phyloP scores from a whole-genome alignment of 768 basidiomycete species.

The Rhodotorula toruloides region DNA sequence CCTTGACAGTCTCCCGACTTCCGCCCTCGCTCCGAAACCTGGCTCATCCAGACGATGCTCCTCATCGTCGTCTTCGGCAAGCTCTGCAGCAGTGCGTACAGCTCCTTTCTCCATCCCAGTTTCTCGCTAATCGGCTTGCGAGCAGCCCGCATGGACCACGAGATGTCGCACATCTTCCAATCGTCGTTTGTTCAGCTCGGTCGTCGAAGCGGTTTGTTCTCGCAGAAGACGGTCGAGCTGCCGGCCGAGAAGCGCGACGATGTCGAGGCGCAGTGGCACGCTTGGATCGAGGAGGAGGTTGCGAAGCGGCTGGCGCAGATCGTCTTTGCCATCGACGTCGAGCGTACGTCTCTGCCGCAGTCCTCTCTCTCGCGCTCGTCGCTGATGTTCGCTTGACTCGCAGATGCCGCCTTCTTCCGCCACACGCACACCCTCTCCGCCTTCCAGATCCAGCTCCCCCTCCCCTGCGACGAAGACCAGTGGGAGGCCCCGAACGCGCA shows the following conservation, averaged over 20 bases:
- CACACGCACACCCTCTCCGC: slow-evolving; percentile 49
- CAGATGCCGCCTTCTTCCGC: slow-evolving; percentile 78
- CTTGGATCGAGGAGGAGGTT: slow-evolving; percentile 38
- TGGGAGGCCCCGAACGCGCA: slow-evolving; percentile 38
- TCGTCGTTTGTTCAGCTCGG: slow-evolving; percentile 18
- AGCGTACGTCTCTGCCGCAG: slow-evolving; percentile 28
- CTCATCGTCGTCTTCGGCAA: slow-evolving; percentile 37
- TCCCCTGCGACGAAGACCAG: slow-evolving; percentile 40
- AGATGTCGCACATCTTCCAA: slow-evolving; percentile 40
- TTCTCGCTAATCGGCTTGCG: neutral
- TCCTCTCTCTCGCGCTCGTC: neutral
- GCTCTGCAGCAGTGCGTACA: slow-evolving; percentile 29
- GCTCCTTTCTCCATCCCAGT: neutral
- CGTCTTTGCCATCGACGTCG: slow-evolving; percentile 37
- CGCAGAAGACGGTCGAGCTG: slow-evolving; percentile 20
- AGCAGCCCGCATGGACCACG: slow-evolving; percentile 34
- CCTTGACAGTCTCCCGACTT: slow-evolving; percentile 35
- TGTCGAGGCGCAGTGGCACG: slow-evolving; percentile 28
- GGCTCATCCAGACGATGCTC: slow-evolving; percentile 39
- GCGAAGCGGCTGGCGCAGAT: slow-evolving; percentile 36
- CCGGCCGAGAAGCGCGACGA: slow-evolving; percentile 17
- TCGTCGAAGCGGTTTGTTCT: slow-evolving; percentile 34
- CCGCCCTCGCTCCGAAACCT: slow-evolving; percentile 40
- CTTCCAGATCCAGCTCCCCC: slow-evolving; percentile 40
- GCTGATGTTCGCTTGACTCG: slow-evolving; percentile 59